Evolutionary conservation across 768 basidiomycete species (phyloP), one percentile per base, ranked within the genome.

Genomic region (Candolleomyces efflorescens): DNA sequence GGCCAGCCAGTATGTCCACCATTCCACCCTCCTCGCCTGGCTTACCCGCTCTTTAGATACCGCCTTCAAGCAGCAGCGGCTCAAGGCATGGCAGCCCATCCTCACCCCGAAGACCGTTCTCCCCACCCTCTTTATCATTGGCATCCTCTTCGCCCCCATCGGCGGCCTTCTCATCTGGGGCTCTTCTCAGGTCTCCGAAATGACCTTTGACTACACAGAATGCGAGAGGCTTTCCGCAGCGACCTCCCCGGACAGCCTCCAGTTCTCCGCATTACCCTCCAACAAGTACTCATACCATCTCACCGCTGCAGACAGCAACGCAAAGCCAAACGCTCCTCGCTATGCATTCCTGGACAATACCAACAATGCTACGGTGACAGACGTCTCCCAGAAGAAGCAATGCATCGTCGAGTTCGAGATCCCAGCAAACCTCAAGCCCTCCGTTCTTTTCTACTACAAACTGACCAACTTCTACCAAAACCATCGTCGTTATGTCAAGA

Each of bases 31-130:
- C 23, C 52, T 55, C 49, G 20, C 67, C 61, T 64, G 59, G 43
- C 45, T 64, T 62, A 56, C 60, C 51, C 23, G 37, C 13, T 49
- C 54, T 54, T 51, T 71, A 97, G 94, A 98, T 74, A 98, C 95
- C 59, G 96, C 95, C 41, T 98, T 97, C 83, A 98, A 97, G 76
- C 97, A 99, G 72, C 97, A 99, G 73, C 90, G 97, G 56, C 84
- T 99, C 69, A 98, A 98, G 78, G 97, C 97, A 68, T 99, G 97
- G 97, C 97, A 99, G 80, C 97, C 97, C 9, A 98, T 99, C 69
- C 82, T 98, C 48, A 98, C 95, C 4, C 97, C 97, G 4, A 95
- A 95, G 73, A 97, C 94, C 1, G 97, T 99, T 20, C 83, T 99
- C 15, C 97, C 97, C 3, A 96, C 94, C 0, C 83, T 99, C 47